Evolutionary conservation across 768 basidiomycete species (phyloP).

Genomic region (Suillus cothurnatus): DNA sequence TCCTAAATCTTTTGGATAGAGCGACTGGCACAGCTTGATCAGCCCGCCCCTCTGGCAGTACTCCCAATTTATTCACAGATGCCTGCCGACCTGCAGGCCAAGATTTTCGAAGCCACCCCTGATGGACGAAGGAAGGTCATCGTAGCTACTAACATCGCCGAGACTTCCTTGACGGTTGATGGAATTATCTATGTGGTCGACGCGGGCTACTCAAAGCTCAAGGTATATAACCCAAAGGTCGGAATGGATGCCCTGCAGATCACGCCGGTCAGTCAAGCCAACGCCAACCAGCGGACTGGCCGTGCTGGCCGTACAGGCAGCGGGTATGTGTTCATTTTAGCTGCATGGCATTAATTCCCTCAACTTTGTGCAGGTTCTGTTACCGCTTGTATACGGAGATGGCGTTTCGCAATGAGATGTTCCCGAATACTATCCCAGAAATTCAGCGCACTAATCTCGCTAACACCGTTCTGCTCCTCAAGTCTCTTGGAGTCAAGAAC

Average conservation of each 20-base stretch:
- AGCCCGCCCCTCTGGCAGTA: slow-evolving; percentile 85
- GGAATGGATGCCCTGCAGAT: slow-evolving; percentile 99
- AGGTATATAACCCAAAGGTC: slow-evolving; percentile 98
- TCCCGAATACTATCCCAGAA: slow-evolving; percentile 95
- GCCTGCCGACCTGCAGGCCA: slow-evolving; percentile 98
- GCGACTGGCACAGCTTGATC: slow-evolving; percentile 89
- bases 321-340: slow-evolving; percentile 58
- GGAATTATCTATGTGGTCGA: slow-evolving; percentile 98
- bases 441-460: slow-evolving; percentile 98
- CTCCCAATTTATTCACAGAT: slow-evolving; percentile 99
- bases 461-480: slow-evolving; percentile 92
- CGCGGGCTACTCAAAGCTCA: slow-evolving; percentile 94
- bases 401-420: slow-evolving; percentile 95
- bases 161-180: slow-evolving; percentile 97
- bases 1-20: slow-evolving; percentile 50
- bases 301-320: slow-evolving; percentile 96
- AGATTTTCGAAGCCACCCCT: slow-evolving; percentile 92
- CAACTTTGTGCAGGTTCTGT: slow-evolving; percentile 64
- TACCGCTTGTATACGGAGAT: slow-evolving; percentile 98
- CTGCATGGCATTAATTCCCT: neutral
- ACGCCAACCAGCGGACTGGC: slow-evolving; percentile 94
- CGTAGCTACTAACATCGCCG: slow-evolving; percentile 98
- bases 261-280: slow-evolving; percentile 98
- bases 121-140: slow-evolving; percentile 97
- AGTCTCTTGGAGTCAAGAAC: slow-evolving; percentile 96